These are phyloP conservation scores for Limonium bicolor DNA, from an alignment of 148 eudicot species.

Conservation along the genomic window DNA sequence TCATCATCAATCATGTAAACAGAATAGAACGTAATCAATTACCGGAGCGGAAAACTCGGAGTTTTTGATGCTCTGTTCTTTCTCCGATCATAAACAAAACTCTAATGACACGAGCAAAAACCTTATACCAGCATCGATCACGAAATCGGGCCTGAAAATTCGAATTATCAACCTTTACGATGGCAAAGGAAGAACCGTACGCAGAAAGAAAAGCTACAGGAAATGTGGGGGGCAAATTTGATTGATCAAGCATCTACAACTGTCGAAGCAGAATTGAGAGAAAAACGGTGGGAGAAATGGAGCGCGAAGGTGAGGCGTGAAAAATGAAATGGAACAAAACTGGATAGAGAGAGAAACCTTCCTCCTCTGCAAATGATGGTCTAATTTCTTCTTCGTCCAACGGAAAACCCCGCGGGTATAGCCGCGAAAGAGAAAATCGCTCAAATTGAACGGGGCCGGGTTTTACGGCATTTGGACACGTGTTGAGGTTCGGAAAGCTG, in stretches of 20 bases:
- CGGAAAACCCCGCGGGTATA: slow-evolving; percentile 35
- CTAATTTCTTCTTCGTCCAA: slow-evolving; percentile 16
- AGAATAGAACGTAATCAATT: background rate
- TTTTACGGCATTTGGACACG: slow-evolving; percentile 24
- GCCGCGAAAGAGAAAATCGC: slow-evolving; percentile 7
- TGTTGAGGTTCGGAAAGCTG: background rate
- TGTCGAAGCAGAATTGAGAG: background rate
- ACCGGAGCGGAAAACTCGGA: slow-evolving; percentile 21
- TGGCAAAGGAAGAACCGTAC: background rate
- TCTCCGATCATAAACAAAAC: slow-evolving; percentile 10
- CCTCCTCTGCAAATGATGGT: no score
- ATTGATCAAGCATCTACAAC: slow-evolving; percentile 3
- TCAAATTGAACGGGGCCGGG: slow-evolving; percentile 26
- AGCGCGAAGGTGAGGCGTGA: slow-evolving; percentile 9
- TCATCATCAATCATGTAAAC: background rate
- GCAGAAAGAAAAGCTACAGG: background rate
- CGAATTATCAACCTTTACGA: background rate
- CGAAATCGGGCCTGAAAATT: background rate
- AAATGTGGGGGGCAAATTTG: slow-evolving; percentile 8
- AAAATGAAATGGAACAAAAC: slow-evolving; percentile 7
- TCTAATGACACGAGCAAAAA: slow-evolving; percentile 9
- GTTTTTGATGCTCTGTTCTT: slow-evolving; percentile 14
- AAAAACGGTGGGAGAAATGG: slow-evolving; percentile 1
- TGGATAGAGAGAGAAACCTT: background rate
- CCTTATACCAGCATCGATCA: background rate